Percentiles rank a stretch among this genome's conserved stretches.
phyloP scores from a whole-genome alignment of 495 filamentous ascomycete species.

The Xylaria palmicola region DNA sequence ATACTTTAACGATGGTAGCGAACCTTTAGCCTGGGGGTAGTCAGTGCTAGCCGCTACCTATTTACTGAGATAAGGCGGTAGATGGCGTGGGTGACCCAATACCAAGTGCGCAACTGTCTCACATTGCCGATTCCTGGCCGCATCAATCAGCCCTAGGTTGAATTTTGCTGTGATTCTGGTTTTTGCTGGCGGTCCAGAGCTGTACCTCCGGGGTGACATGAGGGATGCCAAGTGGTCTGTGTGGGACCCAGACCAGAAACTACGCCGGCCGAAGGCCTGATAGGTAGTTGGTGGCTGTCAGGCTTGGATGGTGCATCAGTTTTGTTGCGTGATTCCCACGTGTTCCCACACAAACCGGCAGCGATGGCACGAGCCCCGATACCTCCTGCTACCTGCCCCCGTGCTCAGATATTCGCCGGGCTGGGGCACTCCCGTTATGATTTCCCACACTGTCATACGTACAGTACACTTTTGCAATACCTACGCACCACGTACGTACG shows the following conservation, averaged over 20 bases:
- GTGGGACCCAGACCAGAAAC: conserved; percentile 13
- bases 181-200: too few species aligned
- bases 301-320: neutral
- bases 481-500: too few species aligned
- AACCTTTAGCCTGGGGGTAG: too few species aligned
- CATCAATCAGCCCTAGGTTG: too few species aligned
- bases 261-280: conserved; percentile 7
- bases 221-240: conserved; percentile 7
- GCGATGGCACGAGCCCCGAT: conserved; percentile 2
- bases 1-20: too few species aligned
- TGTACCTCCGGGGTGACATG: too few species aligned
- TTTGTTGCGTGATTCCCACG: conserved; percentile 6
- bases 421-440: neutral
- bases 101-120: too few species aligned
- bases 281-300: conserved; percentile 8
- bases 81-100: too few species aligned
- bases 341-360: conserved; percentile 12
- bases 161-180: too few species aligned
- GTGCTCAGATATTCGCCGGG: conserved; percentile 34
- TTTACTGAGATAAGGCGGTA: too few species aligned
- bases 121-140: too few species aligned
- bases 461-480: conserved; percentile 2
- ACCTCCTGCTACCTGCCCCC: conserved; percentile 13
- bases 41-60: too few species aligned
- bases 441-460: conserved; percentile 3